Conservation (phyloP, 2,329 filamentous ascomycete genomes). For the Pseudogymnoascus sp. region DNA sequence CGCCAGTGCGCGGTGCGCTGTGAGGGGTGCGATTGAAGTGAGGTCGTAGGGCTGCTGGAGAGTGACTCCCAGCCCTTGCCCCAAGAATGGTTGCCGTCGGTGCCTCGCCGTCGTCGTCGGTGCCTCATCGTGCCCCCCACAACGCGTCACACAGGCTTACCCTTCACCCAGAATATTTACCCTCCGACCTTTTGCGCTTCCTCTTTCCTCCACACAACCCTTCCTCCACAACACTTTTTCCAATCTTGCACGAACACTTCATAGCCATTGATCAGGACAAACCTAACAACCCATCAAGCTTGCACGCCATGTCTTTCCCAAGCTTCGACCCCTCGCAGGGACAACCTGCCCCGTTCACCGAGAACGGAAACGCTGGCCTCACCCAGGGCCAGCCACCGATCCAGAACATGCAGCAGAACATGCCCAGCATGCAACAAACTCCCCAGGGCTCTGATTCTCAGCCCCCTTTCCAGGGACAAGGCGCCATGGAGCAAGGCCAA, state of each 20-base stretch:
- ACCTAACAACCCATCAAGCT: not conserved
- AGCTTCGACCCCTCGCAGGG: not conserved
- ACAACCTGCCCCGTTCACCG: not conserved
- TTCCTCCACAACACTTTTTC: not conserved
- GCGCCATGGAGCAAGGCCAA: constrained; percentile 23
- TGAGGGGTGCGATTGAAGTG: not conserved
- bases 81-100: not conserved
- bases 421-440: not conserved
- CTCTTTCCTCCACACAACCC: not conserved
- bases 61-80: not conserved
- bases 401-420: not conserved
- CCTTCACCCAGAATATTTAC: not conserved
- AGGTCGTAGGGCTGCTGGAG: not conserved
- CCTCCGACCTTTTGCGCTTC: not conserved
- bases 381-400: not conserved
- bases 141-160: not conserved
- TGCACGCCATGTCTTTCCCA: not conserved
- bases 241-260: not conserved
- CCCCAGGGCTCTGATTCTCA: not conserved
- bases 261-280: not conserved
- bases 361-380: not conserved
- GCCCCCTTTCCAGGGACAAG: constrained; percentile 37
- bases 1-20: not conserved
- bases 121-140: not conserved
- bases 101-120: not conserved